Conservation (phyloP, 2,329 filamentous ascomycete genomes). For the Scleromitrula shiraiana region DNA sequence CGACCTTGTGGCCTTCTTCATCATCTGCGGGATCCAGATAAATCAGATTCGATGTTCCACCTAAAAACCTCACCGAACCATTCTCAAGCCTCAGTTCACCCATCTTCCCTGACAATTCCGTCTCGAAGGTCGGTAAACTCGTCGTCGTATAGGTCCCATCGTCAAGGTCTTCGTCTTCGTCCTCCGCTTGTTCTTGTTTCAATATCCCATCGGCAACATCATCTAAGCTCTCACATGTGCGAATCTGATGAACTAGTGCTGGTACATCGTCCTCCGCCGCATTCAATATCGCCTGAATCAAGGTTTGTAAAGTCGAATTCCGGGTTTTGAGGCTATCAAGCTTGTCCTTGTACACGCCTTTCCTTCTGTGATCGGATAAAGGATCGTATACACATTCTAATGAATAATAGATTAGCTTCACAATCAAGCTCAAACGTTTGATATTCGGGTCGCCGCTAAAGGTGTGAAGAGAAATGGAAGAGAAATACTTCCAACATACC, state of each 20-base stretch:
- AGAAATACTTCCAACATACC: constrained; percentile 18
- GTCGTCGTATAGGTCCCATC: constrained; percentile 36
- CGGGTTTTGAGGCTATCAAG: constrained; percentile 80
- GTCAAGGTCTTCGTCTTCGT: constrained; percentile 36
- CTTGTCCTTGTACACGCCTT: constrained; percentile 95
- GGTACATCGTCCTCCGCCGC: constrained; percentile 80
- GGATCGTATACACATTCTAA: constrained; percentile 85
- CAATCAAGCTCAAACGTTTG: neutral
- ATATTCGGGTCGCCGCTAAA: too few species aligned
- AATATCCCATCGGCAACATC: constrained; percentile 30
- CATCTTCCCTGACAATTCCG: constrained; percentile 85
- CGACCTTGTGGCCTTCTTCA: constrained; percentile 26
- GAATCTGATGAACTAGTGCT: constrained; percentile 74
- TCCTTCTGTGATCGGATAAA: constrained; percentile 89
- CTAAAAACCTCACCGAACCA: constrained; percentile 82
- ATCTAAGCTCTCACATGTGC: constrained; percentile 61
- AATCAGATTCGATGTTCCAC: constrained; percentile 88
- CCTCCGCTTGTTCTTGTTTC: constrained; percentile 27
- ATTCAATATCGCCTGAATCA: constrained; percentile 88
- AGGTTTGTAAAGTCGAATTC: constrained; percentile 81
- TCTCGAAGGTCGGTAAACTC: constrained; percentile 46
- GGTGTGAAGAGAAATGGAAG: too few species aligned
- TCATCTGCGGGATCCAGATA: constrained; percentile 54
- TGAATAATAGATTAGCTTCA: constrained; percentile 6
- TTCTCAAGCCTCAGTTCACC: constrained; percentile 82